A percentile compares a stretch with the other conserved stretches of the same genome.
These are phyloP conservation scores for Gonium pectorale DNA, from an alignment of 139 green algal species.

Conservation along the genomic window DNA sequence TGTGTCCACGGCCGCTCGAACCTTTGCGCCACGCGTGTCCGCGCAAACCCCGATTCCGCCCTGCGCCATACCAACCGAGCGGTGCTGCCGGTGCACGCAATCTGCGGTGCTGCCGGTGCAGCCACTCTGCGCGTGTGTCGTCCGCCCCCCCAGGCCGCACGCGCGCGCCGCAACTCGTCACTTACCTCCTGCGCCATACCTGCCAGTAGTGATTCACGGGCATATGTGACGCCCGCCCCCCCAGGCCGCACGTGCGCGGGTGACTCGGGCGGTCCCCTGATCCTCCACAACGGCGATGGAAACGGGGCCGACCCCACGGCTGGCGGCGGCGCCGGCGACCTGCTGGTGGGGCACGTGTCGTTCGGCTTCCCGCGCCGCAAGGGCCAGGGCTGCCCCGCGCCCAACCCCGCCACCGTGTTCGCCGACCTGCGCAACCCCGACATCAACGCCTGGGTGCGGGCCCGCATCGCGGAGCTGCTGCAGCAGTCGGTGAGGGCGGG, in stretches of 20 bases:
- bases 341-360: conserved; percentile 36
- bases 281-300: background rate
- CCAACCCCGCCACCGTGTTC: conserved; percentile 45
- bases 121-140: background rate
- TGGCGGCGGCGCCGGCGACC: background rate
- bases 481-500: conserved; percentile 17
- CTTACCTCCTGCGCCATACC: background rate
- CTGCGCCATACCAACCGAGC: background rate
- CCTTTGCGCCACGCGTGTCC: background rate
- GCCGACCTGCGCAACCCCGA: conserved; percentile 9
- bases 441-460: conserved; percentile 20
- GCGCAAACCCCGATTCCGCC: background rate
- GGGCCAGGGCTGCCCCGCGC: conserved; percentile 40
- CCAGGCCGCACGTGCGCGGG: conserved; percentile 43
- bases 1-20: too few species aligned
- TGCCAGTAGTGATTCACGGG: background rate
- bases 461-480: background rate
- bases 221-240: background rate
- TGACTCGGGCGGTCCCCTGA: conserved; percentile 34
- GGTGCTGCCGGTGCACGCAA: too few species aligned
- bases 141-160: background rate
- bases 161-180: background rate
- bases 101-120: too few species aligned
- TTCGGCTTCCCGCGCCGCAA: conserved; percentile 46
- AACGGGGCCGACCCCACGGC: background rate